Conservation (phyloP, 2,329 filamentous ascomycete genomes). For the Exophiala dermatitidis region DNA sequence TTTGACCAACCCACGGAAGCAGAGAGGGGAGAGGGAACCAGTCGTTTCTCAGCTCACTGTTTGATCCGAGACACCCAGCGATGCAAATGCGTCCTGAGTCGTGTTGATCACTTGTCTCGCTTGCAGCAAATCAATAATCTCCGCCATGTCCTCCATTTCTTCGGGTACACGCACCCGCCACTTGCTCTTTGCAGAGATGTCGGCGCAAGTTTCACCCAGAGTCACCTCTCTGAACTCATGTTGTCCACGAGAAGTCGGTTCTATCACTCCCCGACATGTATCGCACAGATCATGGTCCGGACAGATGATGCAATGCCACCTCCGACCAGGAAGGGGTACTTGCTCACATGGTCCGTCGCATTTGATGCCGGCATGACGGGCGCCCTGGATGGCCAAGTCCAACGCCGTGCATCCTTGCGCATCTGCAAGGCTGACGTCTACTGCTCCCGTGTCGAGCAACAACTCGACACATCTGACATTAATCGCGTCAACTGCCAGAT, state of each 20-base stretch:
- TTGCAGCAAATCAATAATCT: constrained; percentile 1
- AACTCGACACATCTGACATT: constrained; percentile 9
- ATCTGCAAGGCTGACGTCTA: not conserved
- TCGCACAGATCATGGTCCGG: constrained; percentile 6
- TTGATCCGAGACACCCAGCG: not conserved
- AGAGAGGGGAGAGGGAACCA: too few relatives aligned
- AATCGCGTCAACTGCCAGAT: constrained; percentile 9
- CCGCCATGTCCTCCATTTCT: not conserved
- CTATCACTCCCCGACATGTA: not conserved
- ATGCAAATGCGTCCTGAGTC: not conserved
- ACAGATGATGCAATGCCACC: constrained; percentile 3
- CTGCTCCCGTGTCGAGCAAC: constrained; percentile 5
- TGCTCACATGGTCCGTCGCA: constrained; percentile 1
- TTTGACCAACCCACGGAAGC: too few relatives aligned
- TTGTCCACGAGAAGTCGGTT: not conserved
- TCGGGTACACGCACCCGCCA: not conserved
- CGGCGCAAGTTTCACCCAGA: not conserved
- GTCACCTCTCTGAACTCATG: constrained; percentile 1
- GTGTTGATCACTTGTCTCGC: not conserved
- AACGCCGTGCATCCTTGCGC: not conserved
- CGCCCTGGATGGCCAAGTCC: not conserved
- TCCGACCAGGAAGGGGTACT: not conserved
- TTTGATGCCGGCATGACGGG: not conserved
- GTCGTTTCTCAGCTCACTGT: not conserved
- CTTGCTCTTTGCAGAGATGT: not conserved